Evolutionary conservation across 2,329 filamentous ascomycete genomes (phyloP).

Genomic region (Penicillium sp.): DNA sequence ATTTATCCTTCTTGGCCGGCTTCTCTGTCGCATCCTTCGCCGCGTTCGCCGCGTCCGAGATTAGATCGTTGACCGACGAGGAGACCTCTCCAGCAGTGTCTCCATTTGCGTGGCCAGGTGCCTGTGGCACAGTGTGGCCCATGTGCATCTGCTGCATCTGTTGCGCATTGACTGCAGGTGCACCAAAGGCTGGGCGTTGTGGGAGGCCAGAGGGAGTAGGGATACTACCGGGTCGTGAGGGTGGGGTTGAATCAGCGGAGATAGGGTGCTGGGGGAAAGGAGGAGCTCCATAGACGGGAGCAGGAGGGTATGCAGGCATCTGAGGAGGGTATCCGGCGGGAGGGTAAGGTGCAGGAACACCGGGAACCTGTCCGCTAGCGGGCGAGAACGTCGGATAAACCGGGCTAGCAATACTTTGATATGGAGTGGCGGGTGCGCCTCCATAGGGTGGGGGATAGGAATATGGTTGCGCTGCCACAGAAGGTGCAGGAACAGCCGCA

Average conservation of each 20-base stretch:
- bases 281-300: constrained; percentile 38
- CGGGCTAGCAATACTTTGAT: constrained; percentile 43
- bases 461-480: constrained; percentile 28
- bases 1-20: constrained; percentile 65
- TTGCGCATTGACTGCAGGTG: constrained; percentile 52
- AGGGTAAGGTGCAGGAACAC: constrained; percentile 30
- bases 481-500: constrained; percentile 1
- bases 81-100: constrained; percentile 31
- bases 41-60: constrained; percentile 48
- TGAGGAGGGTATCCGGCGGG: constrained; percentile 34
- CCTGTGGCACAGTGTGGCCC: constrained; percentile 42
- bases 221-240: constrained; percentile 53
- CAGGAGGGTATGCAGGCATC: constrained; percentile 26
- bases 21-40: constrained; percentile 53
- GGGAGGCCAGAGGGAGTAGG: constrained; percentile 59
- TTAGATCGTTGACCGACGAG: constrained; percentile 52
- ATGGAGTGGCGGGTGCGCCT: constrained; percentile 32
- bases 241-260: constrained; percentile 36
- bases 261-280: constrained; percentile 42
- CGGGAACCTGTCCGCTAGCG: constrained; percentile 35
- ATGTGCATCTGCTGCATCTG: constrained; percentile 59
- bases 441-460: constrained; percentile 43
- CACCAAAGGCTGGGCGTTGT: constrained; percentile 58
- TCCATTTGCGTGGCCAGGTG: constrained; percentile 30
- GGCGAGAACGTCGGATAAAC: constrained; percentile 37